phyloP scores from a whole-genome alignment of 129 eudicot genomes.

The Centrapalus pauciflorus region DNA sequence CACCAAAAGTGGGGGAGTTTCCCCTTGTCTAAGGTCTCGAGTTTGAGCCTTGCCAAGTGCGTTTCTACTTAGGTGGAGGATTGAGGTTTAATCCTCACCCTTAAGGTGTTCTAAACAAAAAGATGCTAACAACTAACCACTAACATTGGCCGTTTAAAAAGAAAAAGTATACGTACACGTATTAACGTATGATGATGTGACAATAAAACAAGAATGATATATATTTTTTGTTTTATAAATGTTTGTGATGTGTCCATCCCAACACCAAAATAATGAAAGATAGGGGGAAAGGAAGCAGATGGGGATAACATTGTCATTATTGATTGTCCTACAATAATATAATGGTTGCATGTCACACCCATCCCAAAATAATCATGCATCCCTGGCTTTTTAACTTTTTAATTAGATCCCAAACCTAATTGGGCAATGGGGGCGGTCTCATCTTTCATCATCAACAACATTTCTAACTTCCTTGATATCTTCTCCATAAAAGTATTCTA shows the following conservation, averaged over 20 bases:
- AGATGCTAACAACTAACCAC: too few species aligned
- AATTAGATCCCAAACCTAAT: constrained; percentile 9
- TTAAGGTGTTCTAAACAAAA: too few species aligned
- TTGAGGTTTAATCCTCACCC: too few species aligned
- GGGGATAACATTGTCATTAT: constrained; percentile 19
- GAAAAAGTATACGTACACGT: too few species aligned
- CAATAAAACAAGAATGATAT: neutral
- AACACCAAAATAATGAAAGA: constrained; percentile 17
- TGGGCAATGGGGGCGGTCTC: constrained; percentile 9
- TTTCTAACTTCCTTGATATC: too few species aligned
- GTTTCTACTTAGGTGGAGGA: too few species aligned
- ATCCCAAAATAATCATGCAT: constrained; percentile 16
- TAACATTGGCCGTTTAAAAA: too few species aligned
- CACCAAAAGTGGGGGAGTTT: too few species aligned
- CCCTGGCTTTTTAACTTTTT: constrained; percentile 5
- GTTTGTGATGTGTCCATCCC: constrained; percentile 9
- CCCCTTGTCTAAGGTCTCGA: too few species aligned
- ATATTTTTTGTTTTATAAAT: neutral
- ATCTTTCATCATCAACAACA: neutral
- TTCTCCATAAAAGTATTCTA: too few species aligned
- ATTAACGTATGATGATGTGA: too few species aligned
- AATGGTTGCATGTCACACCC: constrained; percentile 7
- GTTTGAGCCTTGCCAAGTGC: too few species aligned
- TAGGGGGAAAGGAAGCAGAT: neutral
- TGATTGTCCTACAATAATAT: constrained; percentile 9